Conservation (phyloP, 805 yeast species). For the Hanseniaspora taiwanica region DNA sequence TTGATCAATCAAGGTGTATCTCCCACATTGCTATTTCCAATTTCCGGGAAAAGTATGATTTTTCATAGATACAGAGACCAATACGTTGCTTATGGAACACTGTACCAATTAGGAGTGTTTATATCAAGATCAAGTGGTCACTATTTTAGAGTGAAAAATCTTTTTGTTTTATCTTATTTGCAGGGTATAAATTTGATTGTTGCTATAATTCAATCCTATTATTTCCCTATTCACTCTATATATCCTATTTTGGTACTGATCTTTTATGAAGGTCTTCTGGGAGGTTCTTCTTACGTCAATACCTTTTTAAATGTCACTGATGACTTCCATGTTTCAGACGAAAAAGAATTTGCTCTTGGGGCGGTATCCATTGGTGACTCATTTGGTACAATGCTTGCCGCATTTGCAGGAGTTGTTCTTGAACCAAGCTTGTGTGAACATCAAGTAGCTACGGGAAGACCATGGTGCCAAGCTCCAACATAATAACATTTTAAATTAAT, state of each 20-base stretch:
- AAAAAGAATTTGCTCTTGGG: slow-evolving; percentile 72
- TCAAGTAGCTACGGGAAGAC: slow-evolving; percentile 61
- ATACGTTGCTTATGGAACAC: slow-evolving; percentile 80
- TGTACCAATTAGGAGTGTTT: slow-evolving; percentile 88
- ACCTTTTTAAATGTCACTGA: slow-evolving; percentile 62
- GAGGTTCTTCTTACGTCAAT: slow-evolving; percentile 84
- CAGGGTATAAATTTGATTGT: slow-evolving; percentile 53
- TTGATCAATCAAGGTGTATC: slow-evolving; percentile 83
- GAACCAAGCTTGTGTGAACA: slow-evolving; percentile 61
- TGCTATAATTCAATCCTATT: slow-evolving; percentile 52
- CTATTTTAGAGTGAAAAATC: slow-evolving; percentile 40
- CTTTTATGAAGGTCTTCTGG: slow-evolving; percentile 80
- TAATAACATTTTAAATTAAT: no score
- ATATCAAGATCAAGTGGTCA: slow-evolving; percentile 76
- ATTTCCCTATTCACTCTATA: slow-evolving; percentile 41
- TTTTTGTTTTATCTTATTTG: slow-evolving; percentile 50
- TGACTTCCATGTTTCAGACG: slow-evolving; percentile 36
- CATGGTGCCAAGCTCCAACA: slow-evolving; percentile 49
- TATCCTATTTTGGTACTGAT: slow-evolving; percentile 50
- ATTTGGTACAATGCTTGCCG: slow-evolving; percentile 75
- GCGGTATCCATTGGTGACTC: slow-evolving; percentile 76
- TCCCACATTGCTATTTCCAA: slow-evolving; percentile 73
- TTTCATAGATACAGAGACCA: slow-evolving; percentile 65
- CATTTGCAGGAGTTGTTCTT: slow-evolving; percentile 55
- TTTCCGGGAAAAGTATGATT: slow-evolving; percentile 40